Conservation (phyloP, 2,329 filamentous ascomycete species). For the Trichoderma sp. region DNA sequence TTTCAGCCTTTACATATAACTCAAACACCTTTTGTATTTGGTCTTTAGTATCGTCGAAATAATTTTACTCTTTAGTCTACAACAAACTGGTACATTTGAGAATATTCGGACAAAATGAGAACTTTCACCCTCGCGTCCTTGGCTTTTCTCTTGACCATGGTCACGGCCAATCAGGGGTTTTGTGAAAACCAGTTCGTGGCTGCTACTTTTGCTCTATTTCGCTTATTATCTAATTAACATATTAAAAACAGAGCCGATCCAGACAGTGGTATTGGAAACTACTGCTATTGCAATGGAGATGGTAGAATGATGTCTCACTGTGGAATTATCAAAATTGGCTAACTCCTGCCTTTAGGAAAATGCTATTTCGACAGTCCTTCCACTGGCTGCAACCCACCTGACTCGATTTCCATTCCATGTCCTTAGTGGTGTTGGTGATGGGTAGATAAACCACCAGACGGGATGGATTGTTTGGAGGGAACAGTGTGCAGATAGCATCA, state of each 20-base stretch:
- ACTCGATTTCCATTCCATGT: no score
- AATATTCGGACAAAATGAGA: neutral
- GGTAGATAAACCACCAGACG: no score
- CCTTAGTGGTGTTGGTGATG: no score
- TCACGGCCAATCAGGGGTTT: neutral
- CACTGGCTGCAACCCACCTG: neutral
- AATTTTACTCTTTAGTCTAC: neutral
- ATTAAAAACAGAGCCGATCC: neutral
- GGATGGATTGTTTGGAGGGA: no score
- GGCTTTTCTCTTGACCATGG: neutral
- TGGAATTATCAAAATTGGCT: neutral
- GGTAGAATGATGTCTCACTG: neutral
- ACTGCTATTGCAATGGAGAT: neutral
- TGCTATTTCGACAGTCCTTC: neutral
- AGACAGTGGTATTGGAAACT: neutral
- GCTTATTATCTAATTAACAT: neutral
- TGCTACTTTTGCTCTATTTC: neutral
- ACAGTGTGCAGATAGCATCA: no score
- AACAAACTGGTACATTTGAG: neutral
- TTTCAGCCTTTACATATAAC: neutral
- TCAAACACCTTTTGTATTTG: neutral
- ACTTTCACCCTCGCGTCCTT: neutral
- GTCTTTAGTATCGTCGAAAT: neutral
- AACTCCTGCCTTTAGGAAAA: neutral
- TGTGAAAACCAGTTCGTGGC: neutral